Percentiles rank a stretch among this genome's conserved stretches.
Evolutionary conservation across 2,329 filamentous ascomycete genomes (phyloP).

Genomic region (Berkeleyomyces basicola): DNA sequence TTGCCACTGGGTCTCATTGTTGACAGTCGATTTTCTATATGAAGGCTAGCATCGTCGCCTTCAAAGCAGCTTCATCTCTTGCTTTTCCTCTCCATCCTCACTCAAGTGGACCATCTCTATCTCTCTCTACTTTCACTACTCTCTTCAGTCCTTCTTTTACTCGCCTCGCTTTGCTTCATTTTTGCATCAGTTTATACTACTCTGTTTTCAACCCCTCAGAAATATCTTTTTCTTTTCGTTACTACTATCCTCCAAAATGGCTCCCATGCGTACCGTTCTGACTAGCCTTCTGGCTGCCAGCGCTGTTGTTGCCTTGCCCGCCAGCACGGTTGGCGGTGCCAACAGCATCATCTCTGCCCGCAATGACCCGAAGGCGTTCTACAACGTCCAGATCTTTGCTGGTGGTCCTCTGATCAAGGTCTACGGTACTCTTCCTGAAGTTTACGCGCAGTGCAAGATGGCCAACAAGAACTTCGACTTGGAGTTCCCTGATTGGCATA

Average conservation of each 20-base stretch:
- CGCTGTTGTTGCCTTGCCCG: background rate
- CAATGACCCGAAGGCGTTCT: background rate
- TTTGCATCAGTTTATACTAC: background rate
- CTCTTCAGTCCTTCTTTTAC: background rate
- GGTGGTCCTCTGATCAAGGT: background rate
- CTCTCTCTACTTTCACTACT: background rate
- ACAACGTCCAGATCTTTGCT: constrained; percentile 1
- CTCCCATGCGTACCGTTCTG: constrained; percentile 7
- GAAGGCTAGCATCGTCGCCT: background rate
- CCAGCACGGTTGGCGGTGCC: background rate
- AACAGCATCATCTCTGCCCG: background rate
- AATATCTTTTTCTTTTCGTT: background rate
- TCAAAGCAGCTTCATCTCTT: background rate
- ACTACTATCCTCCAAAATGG: constrained; percentile 3
- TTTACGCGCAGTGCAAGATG: constrained; percentile 13
- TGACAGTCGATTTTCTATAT: background rate
- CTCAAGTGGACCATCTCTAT: background rate
- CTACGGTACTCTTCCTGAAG: constrained; percentile 15
- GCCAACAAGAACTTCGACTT: constrained; percentile 15
- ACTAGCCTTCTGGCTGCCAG: constrained; percentile 7
- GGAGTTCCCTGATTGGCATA: constrained; percentile 8
- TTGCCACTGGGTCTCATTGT: background rate
- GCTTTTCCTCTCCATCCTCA: background rate
- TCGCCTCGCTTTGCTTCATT: background rate
- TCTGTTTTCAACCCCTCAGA: no score